Conservation (phyloP, 495 filamentous ascomycete species). For the Cudoniella acicularis region DNA sequence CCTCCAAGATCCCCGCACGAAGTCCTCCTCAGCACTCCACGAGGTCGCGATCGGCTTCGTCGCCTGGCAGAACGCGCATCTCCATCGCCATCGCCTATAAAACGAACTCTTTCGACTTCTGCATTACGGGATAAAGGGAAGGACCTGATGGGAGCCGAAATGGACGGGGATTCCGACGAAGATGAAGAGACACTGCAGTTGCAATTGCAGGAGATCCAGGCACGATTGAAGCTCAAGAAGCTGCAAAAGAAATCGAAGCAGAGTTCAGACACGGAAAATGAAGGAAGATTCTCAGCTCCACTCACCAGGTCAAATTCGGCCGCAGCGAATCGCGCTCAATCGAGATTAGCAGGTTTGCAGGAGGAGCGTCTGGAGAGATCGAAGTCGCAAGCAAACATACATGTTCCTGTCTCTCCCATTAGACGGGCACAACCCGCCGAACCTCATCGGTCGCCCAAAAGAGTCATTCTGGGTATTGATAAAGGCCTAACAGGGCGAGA, state of each 20-base stretch:
- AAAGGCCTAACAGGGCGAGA: slow-evolving; percentile 79
- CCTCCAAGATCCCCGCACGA: slow-evolving; percentile 85
- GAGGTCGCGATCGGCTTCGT: slow-evolving; percentile 67
- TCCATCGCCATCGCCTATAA: slow-evolving; percentile 62
- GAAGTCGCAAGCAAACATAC: slow-evolving; percentile 46
- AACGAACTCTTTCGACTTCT: slow-evolving; percentile 19
- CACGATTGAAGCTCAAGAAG: slow-evolving; percentile 83
- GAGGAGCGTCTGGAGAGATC: slow-evolving; percentile 28
- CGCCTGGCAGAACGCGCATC: slow-evolving; percentile 60
- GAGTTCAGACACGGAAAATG: slow-evolving; percentile 22
- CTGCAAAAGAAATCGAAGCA: slow-evolving; percentile 58
- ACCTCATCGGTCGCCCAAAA: slow-evolving; percentile 69
- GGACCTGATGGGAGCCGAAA: slow-evolving; percentile 4
- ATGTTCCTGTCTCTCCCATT: slow-evolving; percentile 81
- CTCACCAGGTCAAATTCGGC: slow-evolving; percentile 20
- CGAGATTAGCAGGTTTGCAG: slow-evolving; percentile 22
- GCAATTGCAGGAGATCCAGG: slow-evolving; percentile 80
- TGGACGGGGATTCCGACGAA: slow-evolving; percentile 37
- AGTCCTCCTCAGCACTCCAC: slow-evolving; percentile 75
- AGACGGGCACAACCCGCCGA: slow-evolving; percentile 42
- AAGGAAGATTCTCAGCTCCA: slow-evolving; percentile 4
- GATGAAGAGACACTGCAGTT: slow-evolving; percentile 88
- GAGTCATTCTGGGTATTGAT: slow-evolving; percentile 83
- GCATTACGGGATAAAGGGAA: slow-evolving; percentile 28
- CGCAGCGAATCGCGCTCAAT: slow-evolving; percentile 23